Percentiles rank a stretch among this genome's conserved stretches.
Conservation (phyloP, 352 stramenopile genomes). For the Pythium sukuiense region DNA sequence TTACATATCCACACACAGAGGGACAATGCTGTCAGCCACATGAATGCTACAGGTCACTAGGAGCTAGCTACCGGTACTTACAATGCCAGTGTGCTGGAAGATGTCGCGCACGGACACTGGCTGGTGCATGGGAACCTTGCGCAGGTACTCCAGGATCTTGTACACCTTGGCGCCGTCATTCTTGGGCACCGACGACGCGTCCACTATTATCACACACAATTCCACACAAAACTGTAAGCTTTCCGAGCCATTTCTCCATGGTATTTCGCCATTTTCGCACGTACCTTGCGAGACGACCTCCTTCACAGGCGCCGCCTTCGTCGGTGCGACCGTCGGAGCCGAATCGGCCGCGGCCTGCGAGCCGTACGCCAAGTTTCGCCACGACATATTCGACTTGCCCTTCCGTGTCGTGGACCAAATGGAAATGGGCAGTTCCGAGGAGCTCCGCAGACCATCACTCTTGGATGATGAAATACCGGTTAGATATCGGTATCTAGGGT, state of each 20-base stretch:
- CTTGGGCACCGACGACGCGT: slow-evolving; percentile 77
- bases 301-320: slow-evolving; percentile 46
- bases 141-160: slow-evolving; percentile 86
- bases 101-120: slow-evolving; percentile 65
- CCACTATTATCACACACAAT: slow-evolving; percentile 36
- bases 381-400: slow-evolving; percentile 39
- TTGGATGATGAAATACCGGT: not conserved
- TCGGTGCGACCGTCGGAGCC: slow-evolving; percentile 59
- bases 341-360: slow-evolving; percentile 72
- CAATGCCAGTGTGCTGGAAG: slow-evolving; percentile 83
- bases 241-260: not conserved
- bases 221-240: not conserved
- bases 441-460: slow-evolving; percentile 5
- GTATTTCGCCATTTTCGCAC: not conserved
- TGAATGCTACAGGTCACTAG: too few relatives aligned
- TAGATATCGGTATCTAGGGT: not conserved
- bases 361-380: slow-evolving; percentile 81
- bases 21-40: too few relatives aligned
- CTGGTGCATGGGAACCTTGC: slow-evolving; percentile 81
- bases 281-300: slow-evolving; percentile 65
- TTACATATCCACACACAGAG: not conserved
- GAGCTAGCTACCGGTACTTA: slow-evolving; percentile 31
- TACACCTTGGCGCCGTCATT: slow-evolving; percentile 87
- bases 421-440: not conserved
- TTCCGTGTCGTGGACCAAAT: not conserved